Conservation (phyloP, 441 rosid genomes). For the Jatropha podagrica region DNA sequence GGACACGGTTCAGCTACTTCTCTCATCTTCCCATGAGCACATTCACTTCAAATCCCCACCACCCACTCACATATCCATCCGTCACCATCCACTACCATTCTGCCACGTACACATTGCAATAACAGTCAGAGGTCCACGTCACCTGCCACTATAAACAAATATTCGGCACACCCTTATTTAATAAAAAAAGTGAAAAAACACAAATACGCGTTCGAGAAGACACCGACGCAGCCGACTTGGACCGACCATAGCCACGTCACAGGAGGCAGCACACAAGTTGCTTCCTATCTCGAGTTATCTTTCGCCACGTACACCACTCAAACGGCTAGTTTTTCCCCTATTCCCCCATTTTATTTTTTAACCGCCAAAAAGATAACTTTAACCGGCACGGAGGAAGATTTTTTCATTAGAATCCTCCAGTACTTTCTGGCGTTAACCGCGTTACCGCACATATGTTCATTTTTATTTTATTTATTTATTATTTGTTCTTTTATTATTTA, state of each 20-base stretch:
- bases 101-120: not conserved
- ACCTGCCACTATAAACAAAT: constrained; percentile 8
- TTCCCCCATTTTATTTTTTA: constrained; percentile 17
- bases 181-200: not conserved
- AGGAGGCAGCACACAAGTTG: constrained; percentile 20
- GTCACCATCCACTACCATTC: not conserved
- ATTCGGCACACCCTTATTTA: not conserved
- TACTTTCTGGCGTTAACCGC: constrained; percentile 27
- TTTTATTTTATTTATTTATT: constrained; percentile 2
- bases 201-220: constrained; percentile 31
- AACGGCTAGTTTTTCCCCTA: constrained; percentile 56
- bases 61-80: not conserved
- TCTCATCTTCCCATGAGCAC: constrained; percentile 1
- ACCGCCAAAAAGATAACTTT: constrained; percentile 40
- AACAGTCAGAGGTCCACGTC: not conserved
- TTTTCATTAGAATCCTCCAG: constrained; percentile 25
- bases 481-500: not conserved
- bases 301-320: constrained; percentile 38
- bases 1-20: not conserved
- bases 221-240: constrained; percentile 40
- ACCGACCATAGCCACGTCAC: constrained; percentile 52
- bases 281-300: constrained; percentile 16
- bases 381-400: not conserved
- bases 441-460: not conserved
- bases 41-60: constrained; percentile 21